Conservation (phyloP, 306 rosid species). For the Mucuna pruriens region DNA sequence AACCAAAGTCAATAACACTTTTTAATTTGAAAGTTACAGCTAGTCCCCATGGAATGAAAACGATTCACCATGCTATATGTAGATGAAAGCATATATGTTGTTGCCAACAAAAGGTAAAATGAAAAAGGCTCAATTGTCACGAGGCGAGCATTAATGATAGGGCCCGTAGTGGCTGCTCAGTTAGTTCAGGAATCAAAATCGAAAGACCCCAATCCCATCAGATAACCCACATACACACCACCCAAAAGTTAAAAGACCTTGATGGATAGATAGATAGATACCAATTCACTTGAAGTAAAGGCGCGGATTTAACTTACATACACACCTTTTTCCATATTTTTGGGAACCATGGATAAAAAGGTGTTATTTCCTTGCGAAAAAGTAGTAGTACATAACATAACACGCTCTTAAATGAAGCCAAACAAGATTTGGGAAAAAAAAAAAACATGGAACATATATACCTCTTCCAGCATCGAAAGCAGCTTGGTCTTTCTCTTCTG, state of each 20-base stretch:
- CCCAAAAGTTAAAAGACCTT: slow-evolving; percentile 32
- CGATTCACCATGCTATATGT: background rate
- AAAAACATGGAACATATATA: slow-evolving; percentile 36
- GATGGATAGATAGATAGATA: background rate
- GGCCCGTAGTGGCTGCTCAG: slow-evolving; percentile 55
- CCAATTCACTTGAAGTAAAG: slow-evolving; percentile 34
- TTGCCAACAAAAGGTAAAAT: slow-evolving; percentile 27
- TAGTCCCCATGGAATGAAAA: background rate
- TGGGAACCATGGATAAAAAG: slow-evolving; percentile 32
- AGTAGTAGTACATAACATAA: background rate
- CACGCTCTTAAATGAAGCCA: slow-evolving; percentile 34
- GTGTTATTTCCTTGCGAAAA: background rate
- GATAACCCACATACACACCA: slow-evolving; percentile 12
- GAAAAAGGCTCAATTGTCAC: slow-evolving; percentile 33
- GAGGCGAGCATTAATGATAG: slow-evolving; percentile 57
- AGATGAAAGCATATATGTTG: background rate
- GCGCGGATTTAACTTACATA: background rate
- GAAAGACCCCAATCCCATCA: slow-evolving; percentile 41
- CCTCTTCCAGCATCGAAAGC: slow-evolving; percentile 95
- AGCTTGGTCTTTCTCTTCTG: slow-evolving; percentile 91
- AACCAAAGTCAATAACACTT: background rate
- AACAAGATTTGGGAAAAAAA: slow-evolving; percentile 13
- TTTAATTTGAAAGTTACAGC: background rate
- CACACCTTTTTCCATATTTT: slow-evolving; percentile 20
- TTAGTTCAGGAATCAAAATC: slow-evolving; percentile 54